Evolutionary conservation across 2,329 filamentous ascomycete species (phyloP).

Genomic region (Apiospora marii): DNA sequence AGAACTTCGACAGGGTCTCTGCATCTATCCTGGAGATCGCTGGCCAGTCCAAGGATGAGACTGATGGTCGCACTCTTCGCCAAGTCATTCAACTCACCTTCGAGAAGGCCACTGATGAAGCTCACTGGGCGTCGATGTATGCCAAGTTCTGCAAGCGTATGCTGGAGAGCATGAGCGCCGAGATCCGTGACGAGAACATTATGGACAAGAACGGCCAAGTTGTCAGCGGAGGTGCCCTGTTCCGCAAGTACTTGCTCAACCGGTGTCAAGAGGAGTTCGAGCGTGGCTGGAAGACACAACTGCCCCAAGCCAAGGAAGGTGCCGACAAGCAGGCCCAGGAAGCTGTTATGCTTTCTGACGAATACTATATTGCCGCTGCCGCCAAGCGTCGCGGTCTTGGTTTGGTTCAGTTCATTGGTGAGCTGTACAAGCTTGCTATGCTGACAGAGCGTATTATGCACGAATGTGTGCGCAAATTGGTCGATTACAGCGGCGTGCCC

Average conservation of each 20-base stretch:
- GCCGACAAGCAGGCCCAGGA: conserved; percentile 70
- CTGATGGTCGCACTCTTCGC: conserved; percentile 90
- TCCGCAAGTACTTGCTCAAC: conserved; percentile 98
- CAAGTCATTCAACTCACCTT: conserved; percentile 99
- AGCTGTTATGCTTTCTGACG: conserved; percentile 86
- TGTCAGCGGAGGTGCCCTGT: conserved; percentile 90
- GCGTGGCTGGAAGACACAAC: conserved; percentile 92
- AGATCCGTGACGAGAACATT: conserved; percentile 95
- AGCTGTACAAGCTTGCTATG: conserved; percentile 98
- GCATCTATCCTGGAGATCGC: conserved; percentile 93
- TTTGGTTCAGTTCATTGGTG: conserved; percentile 98
- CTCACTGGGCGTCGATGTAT: conserved; percentile 99
- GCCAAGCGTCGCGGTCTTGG: conserved; percentile 97
- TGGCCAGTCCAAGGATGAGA: conserved; percentile 93
- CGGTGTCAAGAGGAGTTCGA: conserved; percentile 99
- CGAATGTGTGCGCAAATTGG: conserved; percentile 95
- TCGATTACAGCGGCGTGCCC: conserved; percentile 91
- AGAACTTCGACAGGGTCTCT: conserved; percentile 85
- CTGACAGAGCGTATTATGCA: conserved; percentile 99
- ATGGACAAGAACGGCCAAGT: conserved; percentile 88
- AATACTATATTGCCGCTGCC: conserved; percentile 93
- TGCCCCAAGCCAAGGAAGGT: conserved; percentile 78
- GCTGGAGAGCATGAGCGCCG: conserved; percentile 92
- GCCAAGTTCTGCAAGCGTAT: conserved; percentile 98
- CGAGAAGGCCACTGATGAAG: conserved; percentile 98